These are phyloP conservation scores for Lycium ferocissimum DNA, from an alignment of 257 asterid genomes.

Conservation along the genomic window DNA sequence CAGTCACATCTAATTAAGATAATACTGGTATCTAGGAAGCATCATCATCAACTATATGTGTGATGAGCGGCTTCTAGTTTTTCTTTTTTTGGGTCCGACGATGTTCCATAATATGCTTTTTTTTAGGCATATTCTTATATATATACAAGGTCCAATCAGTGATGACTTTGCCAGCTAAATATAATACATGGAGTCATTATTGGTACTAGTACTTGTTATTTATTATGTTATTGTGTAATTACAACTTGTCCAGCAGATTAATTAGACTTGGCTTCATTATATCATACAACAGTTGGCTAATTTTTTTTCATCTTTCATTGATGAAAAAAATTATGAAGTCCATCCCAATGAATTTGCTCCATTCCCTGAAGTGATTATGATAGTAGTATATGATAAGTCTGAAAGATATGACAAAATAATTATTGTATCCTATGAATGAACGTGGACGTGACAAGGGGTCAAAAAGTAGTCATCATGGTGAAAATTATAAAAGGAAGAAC, in stretches of 20 bases:
- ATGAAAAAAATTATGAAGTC: no score
- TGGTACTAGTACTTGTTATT: neutral
- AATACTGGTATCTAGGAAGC: neutral
- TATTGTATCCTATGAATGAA: no score
- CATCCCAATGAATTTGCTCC: no score
- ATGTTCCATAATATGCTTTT: neutral
- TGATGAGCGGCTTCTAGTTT: neutral
- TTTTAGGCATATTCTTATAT: neutral
- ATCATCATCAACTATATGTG: neutral
- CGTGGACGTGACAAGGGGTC: no score
- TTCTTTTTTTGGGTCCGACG: neutral
- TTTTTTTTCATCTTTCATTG: no score
- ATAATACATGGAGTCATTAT: neutral
- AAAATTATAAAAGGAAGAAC: no score
- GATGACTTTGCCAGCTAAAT: neutral
- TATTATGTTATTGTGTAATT: neutral
- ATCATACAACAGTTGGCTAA: neutral
- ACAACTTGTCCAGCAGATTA: neutral
- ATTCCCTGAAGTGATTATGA: no score
- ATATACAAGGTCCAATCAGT: neutral
- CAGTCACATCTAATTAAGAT: neutral
- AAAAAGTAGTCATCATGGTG: no score
- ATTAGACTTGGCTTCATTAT: neutral
- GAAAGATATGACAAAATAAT: no score
- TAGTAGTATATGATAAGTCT: no score